Evolutionary conservation across 495 filamentous ascomycete genomes (phyloP), one percentile per base, ranked within the genome.

Genomic region (Darksidea phi): DNA sequence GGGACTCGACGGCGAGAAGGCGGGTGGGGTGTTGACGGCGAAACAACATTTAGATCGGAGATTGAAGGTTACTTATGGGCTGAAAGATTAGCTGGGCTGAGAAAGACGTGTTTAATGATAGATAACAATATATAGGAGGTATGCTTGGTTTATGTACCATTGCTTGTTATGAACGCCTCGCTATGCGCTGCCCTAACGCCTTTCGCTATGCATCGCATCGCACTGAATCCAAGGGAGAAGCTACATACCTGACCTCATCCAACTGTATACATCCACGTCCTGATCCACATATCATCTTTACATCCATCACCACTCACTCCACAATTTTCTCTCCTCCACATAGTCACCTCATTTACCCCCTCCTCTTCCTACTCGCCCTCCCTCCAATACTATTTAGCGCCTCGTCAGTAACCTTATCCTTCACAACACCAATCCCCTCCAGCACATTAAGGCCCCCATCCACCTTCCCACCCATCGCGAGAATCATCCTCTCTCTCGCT

Each of bases 21-120:
- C 52, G 18, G 54, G n/a, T 24, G 38, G 79, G 69, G 80, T 82
- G 21, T 71, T 96, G 70, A 97, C 94, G 25, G 92, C 94, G 8
- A 78, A 81, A 66, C 88, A 92, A 73, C 91, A 97, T 80, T 76
- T 97, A 73, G 79, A 84, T 69, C 82, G 82, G 73, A 76, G 89
- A 66, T 74, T 96, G 69, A 81, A 75, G 52, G 89, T 87, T 10
- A 93, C 90, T 17, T 96, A 96, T 78, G 79, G 77, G 15, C 77
- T 82, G 66, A 8, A 50, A 26, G 12, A n/a, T n/a, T n/a, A n/a
- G n/a, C n/a, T n/a, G n/a, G n/a, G n/a, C n/a, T n/a, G n/a, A n/a
- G n/a, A n/a, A n/a, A n/a, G n/a, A n/a, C n/a, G n/a, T n/a, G n/a
- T n/a, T n/a, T n/a, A n/a, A n/a, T n/a, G n/a, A n/a, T n/a, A n/a